Conservation (phyloP, 2,329 filamentous ascomycete species). For the Pyrenochaeta sp. region DNA sequence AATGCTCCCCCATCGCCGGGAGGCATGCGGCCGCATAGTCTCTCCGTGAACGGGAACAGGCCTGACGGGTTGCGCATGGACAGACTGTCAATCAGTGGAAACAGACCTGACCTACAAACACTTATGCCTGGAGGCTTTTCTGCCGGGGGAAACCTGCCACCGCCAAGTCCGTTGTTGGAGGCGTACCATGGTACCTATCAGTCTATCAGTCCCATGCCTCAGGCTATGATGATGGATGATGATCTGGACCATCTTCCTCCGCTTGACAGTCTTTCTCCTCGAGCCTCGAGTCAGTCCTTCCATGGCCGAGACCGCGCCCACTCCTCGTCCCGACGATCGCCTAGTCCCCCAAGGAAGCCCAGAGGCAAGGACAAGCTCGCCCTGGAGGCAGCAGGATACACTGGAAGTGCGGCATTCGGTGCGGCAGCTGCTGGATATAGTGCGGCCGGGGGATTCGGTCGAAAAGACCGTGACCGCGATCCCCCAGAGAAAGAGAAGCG, state of each 20-base stretch:
- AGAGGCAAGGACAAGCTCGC: constrained; percentile 43
- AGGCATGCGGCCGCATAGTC: constrained; percentile 42
- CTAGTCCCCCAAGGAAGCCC: constrained; percentile 33
- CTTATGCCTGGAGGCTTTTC: constrained; percentile 40
- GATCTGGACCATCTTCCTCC: constrained; percentile 57
- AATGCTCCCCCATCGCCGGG: constrained; percentile 43
- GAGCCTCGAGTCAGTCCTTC: constrained; percentile 35
- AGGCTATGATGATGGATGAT: constrained; percentile 69
- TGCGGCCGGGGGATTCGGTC: too few relatives aligned
- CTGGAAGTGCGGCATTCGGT: constrained; percentile 25
- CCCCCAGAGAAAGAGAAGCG: constrained; percentile 52
- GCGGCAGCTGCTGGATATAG: constrained; percentile 29
- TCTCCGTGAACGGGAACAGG: constrained; percentile 35
- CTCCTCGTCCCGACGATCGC: constrained; percentile 42
- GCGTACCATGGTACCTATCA: constrained; percentile 95
- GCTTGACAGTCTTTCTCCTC: constrained; percentile 41
- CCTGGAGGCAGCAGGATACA: constrained; percentile 43
- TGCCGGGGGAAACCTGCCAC: constrained; percentile 62
- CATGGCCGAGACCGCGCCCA: constrained; percentile 37
- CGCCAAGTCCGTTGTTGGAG: constrained; percentile 85
- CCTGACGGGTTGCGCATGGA: constrained; percentile 54
- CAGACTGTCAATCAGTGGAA: constrained; percentile 57
- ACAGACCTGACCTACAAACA: constrained; percentile 50
- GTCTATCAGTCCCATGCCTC: constrained; percentile 92
- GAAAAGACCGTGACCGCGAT: constrained; percentile 8